Evolutionary conservation across 2,329 filamentous ascomycete species (phyloP), one percentile per base, ranked within the genome.

Genomic region (Sclerotinia glacialis): DNA sequence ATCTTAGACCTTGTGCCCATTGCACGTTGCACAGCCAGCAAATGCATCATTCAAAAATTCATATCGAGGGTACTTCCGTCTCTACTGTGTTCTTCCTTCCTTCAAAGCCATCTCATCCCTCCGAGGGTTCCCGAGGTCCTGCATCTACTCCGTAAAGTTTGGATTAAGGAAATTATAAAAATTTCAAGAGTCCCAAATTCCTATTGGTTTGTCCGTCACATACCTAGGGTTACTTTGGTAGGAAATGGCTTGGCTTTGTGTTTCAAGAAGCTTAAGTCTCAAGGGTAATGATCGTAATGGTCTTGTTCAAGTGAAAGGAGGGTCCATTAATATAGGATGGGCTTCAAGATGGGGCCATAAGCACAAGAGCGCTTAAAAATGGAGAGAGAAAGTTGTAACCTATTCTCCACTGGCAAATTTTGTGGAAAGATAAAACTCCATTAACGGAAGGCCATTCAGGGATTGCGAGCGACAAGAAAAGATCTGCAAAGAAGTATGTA

Each of bases 21-120:
- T 60, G 58, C n/a, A 26, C 28, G 26, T 60, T 60, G 58, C 58
- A 60, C 44, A 60, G 58, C 44, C 58, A 60, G n/a, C 21, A 60
- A 49, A 60, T 5, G 14, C 28, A 60, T 47, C 21, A 49, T 60
- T 49, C 21, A 37, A 31, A 59, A 21, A 60, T 6, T 49, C 12
- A 21, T 18, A 37, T 44, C 28, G 16, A 49, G 16, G 28, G 16
- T 37, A 37, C 12, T 37, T 49, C 56, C n/a, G 23, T 21, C n/a
- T 53, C 21, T 26, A 46, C 42, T 28, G 34, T 56, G 14, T 26
- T 58, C 52, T 34, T 58, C 42, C 52, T 58, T 64, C 62, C 23
- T 58, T 28, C 61, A 26, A 49, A 49, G 44, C 44, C 58, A 7
- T 37, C 58, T 37, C 44, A 60, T 60, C 58, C 26, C 44, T 60